Conservation (phyloP, 1,139 yeast genomes). For the Tardiomyces depauwii region DNA sequence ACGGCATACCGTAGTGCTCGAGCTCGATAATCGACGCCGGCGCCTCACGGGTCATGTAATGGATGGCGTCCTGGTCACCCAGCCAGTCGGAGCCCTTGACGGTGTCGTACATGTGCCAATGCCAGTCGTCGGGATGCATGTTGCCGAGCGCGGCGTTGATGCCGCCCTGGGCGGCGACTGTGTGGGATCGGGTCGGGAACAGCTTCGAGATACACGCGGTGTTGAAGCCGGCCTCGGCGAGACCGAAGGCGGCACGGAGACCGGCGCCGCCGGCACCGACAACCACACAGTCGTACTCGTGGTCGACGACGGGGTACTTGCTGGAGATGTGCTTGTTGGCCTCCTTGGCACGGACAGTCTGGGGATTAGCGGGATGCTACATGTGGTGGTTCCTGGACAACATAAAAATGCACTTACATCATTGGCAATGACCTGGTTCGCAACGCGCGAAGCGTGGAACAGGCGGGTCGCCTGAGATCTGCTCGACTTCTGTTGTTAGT, state of each 20-base stretch:
- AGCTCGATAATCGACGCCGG: conserved; percentile 92
- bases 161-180: conserved; percentile 99
- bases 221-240: conserved; percentile 94
- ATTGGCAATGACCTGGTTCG: conserved; percentile 17
- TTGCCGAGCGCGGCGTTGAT: conserved; percentile 94
- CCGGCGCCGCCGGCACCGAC: conserved; percentile 99
- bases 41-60: conserved; percentile 98
- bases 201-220: conserved; percentile 96
- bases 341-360: conserved; percentile 25
- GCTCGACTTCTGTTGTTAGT: neutral
- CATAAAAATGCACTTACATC: conserved; percentile 10
- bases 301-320: conserved; percentile 83
- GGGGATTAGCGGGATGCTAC: no score
- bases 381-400: no score
- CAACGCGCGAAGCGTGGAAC: conserved; percentile 18
- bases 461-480: conserved; percentile 6
- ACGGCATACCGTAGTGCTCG: conserved; percentile 97
- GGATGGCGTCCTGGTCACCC: conserved; percentile 98
- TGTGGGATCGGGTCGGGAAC: conserved; percentile 97
- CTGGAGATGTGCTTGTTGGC: conserved; percentile 33
- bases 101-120: conserved; percentile 99
- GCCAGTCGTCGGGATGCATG: conserved; percentile 98
- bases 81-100: conserved; percentile 99
- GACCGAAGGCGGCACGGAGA: conserved; percentile 94
- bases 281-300: conserved; percentile 95